Conservation (phyloP, 371 early-diverging fungal species). For the Lichtheimia hyalospora region DNA sequence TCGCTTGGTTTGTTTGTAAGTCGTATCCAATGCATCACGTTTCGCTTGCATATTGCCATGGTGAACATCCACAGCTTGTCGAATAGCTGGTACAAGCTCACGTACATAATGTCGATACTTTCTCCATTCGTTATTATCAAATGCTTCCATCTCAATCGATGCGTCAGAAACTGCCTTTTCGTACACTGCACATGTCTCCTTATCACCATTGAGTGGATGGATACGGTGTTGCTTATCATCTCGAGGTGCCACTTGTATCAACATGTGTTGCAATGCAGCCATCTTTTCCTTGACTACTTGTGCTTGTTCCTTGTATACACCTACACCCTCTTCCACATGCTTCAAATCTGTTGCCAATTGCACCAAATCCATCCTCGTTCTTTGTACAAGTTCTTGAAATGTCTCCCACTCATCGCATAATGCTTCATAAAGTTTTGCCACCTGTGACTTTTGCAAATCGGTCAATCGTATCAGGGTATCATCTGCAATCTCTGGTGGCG, state of each 20-base stretch:
- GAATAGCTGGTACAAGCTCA: constrained; percentile 10
- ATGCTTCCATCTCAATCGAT: constrained; percentile 8
- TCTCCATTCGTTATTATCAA: constrained; percentile 27
- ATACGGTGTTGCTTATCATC: background rate
- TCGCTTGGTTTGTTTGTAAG: constrained; percentile 15
- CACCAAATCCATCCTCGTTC: constrained; percentile 34
- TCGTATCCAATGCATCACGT: constrained; percentile 4
- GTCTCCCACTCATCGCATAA: constrained; percentile 36
- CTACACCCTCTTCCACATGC: constrained; percentile 29
- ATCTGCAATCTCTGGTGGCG: constrained; percentile 36
- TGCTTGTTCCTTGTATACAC: constrained; percentile 22
- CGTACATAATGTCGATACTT: constrained; percentile 14
- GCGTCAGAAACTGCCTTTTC: constrained; percentile 3
- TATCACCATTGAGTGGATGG: constrained; percentile 31
- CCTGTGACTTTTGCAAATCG: constrained; percentile 35
- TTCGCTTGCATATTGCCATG: constrained; percentile 10
- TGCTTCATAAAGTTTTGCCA: constrained; percentile 31
- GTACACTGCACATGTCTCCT: constrained; percentile 1
- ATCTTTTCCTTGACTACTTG: constrained; percentile 6
- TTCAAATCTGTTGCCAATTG: constrained; percentile 28
- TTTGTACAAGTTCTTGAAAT: constrained; percentile 27
- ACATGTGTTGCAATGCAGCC: background rate
- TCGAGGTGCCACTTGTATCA: constrained; percentile 7
- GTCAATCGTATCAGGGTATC: constrained; percentile 35
- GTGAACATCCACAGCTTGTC: constrained; percentile 6